Percentiles rank a stretch among this genome's conserved stretches.
phyloP scores from a whole-genome alignment of 108 stramenopile species.

The Pelagomonas calceolata region DNA sequence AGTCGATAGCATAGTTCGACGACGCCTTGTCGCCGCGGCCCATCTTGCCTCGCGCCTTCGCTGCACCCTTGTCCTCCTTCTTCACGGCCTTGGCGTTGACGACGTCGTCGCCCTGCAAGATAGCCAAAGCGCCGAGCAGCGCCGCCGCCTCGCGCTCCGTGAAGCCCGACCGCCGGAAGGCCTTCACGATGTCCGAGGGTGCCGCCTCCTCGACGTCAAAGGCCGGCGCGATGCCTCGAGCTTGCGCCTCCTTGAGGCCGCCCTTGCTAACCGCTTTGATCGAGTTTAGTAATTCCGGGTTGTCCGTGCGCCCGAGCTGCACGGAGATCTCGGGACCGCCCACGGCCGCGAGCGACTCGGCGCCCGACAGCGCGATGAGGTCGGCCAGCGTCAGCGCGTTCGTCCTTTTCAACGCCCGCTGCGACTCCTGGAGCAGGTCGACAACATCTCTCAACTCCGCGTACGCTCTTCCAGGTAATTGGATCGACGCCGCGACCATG shows the following conservation, averaged over 20 bases:
- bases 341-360: constrained; percentile 60
- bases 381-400: constrained; percentile 65
- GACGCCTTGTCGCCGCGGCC: not conserved
- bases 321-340: constrained; percentile 62
- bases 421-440: constrained; percentile 44
- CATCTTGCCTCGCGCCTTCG: not conserved
- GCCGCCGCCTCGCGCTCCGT: constrained; percentile 77
- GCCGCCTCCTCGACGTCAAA: not conserved
- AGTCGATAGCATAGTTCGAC: not conserved
- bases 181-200: constrained; percentile 25
- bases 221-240: constrained; percentile 1
- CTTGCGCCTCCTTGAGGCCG: not conserved
- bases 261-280: constrained; percentile 25
- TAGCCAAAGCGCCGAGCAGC: constrained; percentile 53
- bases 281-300: constrained; percentile 22
- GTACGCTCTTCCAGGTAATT: constrained; percentile 35
- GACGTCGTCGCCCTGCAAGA: constrained; percentile 51
- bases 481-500: constrained; percentile 45
- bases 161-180: constrained; percentile 53
- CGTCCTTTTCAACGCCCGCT: constrained; percentile 54
- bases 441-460: constrained; percentile 43
- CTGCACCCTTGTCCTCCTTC: constrained; percentile 40
- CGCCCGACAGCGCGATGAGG: constrained; percentile 62
- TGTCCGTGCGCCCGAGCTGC: constrained; percentile 61
- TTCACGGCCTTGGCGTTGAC: constrained; percentile 43